These are phyloP conservation scores for Amanita inopinata DNA, from an alignment of 768 basidiomycete genomes.

Conservation along the genomic window DNA sequence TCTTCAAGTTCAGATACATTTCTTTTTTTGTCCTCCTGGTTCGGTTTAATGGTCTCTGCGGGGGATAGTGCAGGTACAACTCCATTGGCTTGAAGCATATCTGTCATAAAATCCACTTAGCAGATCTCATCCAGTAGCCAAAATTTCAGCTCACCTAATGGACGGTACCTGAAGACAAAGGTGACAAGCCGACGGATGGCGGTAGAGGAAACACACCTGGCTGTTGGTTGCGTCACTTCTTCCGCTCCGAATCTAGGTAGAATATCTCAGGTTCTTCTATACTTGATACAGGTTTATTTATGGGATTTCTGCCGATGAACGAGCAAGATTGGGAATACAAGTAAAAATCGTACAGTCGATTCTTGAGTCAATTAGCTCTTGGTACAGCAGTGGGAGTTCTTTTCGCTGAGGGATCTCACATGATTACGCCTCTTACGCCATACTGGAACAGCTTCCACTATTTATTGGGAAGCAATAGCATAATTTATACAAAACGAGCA, in stretches of 20 bases:
- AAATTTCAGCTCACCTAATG: constrained; percentile 14
- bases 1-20: not conserved
- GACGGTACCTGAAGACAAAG: constrained; percentile 18
- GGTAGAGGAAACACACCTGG: no score
- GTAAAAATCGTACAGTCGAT: no score
- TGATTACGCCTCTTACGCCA: no score
- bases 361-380: no score
- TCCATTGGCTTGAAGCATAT: constrained; percentile 13
- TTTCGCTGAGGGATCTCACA: no score
- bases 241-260: not conserved
- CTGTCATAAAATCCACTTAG: constrained; percentile 2
- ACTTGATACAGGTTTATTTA: no score
- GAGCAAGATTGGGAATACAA: no score
- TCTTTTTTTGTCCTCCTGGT: not conserved
- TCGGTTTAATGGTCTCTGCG: not conserved
- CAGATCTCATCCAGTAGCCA: not conserved
- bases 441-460: no score
- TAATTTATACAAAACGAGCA: no score
- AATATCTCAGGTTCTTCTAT: not conserved
- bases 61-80: constrained; percentile 9
- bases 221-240: not conserved
- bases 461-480: no score
- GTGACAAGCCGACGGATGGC: constrained; percentile 8
- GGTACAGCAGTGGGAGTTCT: no score
- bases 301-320: no score